Percentiles rank a stretch among this genome's conserved stretches.
phyloP scores from a whole-genome alignment of 768 basidiomycete species.

The Suillus cothurnatus region DNA sequence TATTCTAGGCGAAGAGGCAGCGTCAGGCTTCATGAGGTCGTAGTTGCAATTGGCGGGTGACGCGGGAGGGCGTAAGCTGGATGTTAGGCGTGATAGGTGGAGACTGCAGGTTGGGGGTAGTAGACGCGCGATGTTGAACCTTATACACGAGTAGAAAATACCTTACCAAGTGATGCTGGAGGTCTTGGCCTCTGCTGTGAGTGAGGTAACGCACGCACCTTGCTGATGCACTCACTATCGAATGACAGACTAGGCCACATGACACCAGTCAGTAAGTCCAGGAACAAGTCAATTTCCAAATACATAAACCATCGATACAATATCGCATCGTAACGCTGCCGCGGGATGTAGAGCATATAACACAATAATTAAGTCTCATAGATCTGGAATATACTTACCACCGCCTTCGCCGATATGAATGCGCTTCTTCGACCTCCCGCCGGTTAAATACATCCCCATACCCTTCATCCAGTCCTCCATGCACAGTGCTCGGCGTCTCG shows the following conservation, averaged over 20 bases:
- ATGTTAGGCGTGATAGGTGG: no score
- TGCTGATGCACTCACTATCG: not conserved
- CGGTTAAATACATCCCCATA: slow-evolving; percentile 76
- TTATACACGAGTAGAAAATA: no score
- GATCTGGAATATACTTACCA: slow-evolving; percentile 13
- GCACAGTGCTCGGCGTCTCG: slow-evolving; percentile 72
- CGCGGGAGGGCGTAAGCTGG: no score
- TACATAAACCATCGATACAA: not conserved
- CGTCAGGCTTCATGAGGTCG: no score
- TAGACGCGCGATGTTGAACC: no score
- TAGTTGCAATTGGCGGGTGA: no score
- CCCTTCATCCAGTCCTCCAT: slow-evolving; percentile 45
- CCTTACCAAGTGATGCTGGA: no score
- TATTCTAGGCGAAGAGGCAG: no score
- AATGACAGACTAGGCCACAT: not conserved
- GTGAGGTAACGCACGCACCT: no score
- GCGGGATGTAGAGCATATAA: not conserved
- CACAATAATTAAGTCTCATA: not conserved
- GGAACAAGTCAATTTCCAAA: not conserved
- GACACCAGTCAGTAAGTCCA: not conserved
- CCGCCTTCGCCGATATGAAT: slow-evolving; percentile 45
- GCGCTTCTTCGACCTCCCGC: slow-evolving; percentile 73
- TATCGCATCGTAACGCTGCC: not conserved
- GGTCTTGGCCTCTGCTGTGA: no score
- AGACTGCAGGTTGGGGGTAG: no score